phyloP scores from a whole-genome alignment of 2,329 filamentous ascomycete species.

The Cryoendolithus antarcticus region DNA sequence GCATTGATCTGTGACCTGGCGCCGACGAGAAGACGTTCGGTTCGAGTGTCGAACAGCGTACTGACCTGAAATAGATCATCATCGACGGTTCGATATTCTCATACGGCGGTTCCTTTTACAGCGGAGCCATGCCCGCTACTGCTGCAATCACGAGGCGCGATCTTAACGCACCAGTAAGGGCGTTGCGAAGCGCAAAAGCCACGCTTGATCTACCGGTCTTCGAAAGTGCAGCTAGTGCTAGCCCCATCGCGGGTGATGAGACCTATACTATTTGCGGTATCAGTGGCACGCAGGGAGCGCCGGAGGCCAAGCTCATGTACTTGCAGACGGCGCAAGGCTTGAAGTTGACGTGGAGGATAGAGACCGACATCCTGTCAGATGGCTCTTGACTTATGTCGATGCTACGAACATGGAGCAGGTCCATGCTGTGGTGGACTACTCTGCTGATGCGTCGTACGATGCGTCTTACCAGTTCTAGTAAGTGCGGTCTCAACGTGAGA shows the following conservation, averaged over 20 bases:
- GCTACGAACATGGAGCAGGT: slow-evolving; percentile 36
- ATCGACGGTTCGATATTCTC: slow-evolving; percentile 45
- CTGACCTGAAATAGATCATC: slow-evolving; percentile 28
- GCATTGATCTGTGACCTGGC: no score
- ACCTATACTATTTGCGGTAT: slow-evolving; percentile 38
- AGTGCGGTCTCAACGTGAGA: not conserved
- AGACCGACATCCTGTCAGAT: slow-evolving; percentile 47
- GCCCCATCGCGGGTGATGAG: slow-evolving; percentile 21
- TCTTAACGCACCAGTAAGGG: slow-evolving; percentile 32
- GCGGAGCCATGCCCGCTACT: slow-evolving; percentile 31
- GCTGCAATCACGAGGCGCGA: slow-evolving; percentile 30
- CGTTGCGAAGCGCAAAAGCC: slow-evolving; percentile 30
- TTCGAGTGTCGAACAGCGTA: no score
- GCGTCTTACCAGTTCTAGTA: slow-evolving; percentile 32
- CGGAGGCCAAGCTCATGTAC: slow-evolving; percentile 45
- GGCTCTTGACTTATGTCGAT: slow-evolving; percentile 48
- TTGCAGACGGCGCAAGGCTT: slow-evolving; percentile 39
- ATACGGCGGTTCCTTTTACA: slow-evolving; percentile 41
- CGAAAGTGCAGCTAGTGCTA: slow-evolving; percentile 28
- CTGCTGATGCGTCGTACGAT: slow-evolving; percentile 40
- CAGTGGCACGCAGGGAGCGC: slow-evolving; percentile 38
- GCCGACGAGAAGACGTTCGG: not conserved
- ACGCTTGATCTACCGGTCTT: slow-evolving; percentile 31
- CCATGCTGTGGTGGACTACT: slow-evolving; percentile 45
- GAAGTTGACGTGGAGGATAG: slow-evolving; percentile 44